Percentiles rank a stretch among this genome's conserved stretches.
Conservation (phyloP, 2,329 filamentous ascomycete genomes). For the Claviceps humidiphila region DNA sequence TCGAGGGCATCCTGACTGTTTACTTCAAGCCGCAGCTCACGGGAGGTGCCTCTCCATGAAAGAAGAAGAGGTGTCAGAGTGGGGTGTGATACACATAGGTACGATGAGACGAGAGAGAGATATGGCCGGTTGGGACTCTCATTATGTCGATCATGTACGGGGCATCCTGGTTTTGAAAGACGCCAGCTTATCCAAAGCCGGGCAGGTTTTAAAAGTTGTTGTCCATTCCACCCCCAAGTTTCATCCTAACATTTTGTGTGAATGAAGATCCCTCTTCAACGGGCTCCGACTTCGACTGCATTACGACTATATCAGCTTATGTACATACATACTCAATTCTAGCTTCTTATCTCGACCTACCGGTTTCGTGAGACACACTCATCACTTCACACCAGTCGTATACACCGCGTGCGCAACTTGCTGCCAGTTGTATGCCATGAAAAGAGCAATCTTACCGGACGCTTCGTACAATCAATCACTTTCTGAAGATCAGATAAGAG, state of each 20-base stretch:
- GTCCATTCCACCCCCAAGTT: not conserved
- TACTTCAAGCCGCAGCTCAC: slow-evolving; percentile 24
- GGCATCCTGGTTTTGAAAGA: not conserved
- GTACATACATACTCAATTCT: not conserved
- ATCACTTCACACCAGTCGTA: not conserved
- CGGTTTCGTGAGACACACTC: not conserved
- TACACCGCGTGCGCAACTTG: not conserved
- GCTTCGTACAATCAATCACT: not conserved
- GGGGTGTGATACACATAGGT: too few relatives aligned
- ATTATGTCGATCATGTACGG: not conserved
- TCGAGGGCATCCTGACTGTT: slow-evolving; percentile 26
- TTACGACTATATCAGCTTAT: not conserved
- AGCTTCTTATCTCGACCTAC: not conserved
- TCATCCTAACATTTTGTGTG: not conserved
- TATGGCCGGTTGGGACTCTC: not conserved
- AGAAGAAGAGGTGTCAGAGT: not conserved
- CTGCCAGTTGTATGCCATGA: not conserved
- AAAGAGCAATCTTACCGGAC: not conserved
- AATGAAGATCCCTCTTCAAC: not conserved
- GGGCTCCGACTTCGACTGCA: not conserved
- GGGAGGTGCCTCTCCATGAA: slow-evolving; percentile 9
- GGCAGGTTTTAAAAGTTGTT: not conserved
- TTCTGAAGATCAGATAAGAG: not conserved
- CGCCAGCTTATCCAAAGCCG: not conserved
- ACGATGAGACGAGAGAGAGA: too few relatives aligned